Base-by-base conservation (phyloP, 1,139 yeast genomes). In the Taphrina pruni region DNA sequence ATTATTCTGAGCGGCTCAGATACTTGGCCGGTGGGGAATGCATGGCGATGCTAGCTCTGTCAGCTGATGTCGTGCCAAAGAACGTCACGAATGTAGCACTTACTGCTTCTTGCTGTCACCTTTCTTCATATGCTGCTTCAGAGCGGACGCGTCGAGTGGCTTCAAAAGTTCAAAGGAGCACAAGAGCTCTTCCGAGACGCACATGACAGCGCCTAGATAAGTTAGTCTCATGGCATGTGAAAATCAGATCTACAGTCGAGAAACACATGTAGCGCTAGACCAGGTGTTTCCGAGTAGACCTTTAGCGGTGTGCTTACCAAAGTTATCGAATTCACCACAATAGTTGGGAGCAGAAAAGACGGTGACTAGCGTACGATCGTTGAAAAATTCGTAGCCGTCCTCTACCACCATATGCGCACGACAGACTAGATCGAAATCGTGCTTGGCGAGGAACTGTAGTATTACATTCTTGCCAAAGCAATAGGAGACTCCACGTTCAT, bases 341-440 rank as follows among this genome's bases (percentile, higher is more conserved):
- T 94, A 94, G 79, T 94, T 94, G 1, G 99, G 98, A 0, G 99
- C 99, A 69, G 92, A 87, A 78, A 94, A 94, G 14, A 94, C 97
- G 0, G 99, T 94, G 5, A 94, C 98, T 72, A 94, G 82, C 38
- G 96, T 89, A 69, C 96, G 84, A 78, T 93, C 97, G 77, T 93
- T 93, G 81, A 94, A 94, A 78, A 94, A 94, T 80, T 94, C 98
- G 78, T 94, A 94, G 1, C 99, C 99, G 78, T 94, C 99, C 77
- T 94, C 98, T 36, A 94, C 98, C 73, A 94, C 98, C 98, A 94
- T 93, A 80, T 94, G 98, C 20, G 98, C 98, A 74, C 99, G 85
- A 78, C 97, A 94, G 55, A 94, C 97, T 73, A 94, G 83, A 80
- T 94, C 98, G 78, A 94, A 92, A 46, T 94, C 95, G 77, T 93